These are phyloP conservation scores for Dryas integrifolia DNA, from an alignment of 331 rosid genomes.

Conservation along the genomic window DNA sequence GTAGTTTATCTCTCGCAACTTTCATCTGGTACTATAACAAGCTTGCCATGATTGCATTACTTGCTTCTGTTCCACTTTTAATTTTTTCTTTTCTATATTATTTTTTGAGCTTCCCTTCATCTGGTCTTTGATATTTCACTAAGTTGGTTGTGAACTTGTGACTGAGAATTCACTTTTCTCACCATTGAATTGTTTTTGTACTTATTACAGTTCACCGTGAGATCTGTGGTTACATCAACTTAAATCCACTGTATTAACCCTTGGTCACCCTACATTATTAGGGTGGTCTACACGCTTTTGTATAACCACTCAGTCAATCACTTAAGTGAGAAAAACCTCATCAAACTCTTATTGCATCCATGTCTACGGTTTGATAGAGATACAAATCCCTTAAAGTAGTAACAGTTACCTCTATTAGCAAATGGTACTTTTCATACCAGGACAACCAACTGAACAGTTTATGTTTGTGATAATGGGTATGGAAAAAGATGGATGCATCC, in stretches of 20 bases:
- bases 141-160: constrained; percentile 9
- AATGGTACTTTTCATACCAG: not conserved
- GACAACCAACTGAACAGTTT: not conserved
- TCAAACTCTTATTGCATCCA: not conserved
- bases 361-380: constrained; percentile 5
- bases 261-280: constrained; percentile 11
- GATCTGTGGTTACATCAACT: not conserved
- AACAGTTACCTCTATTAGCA: not conserved
- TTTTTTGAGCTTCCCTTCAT: not conserved
- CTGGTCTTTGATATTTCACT: constrained; percentile 12
- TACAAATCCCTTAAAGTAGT: not conserved
- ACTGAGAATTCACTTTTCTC: not conserved
- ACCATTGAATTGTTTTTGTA: constrained; percentile 16
- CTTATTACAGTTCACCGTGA: constrained; percentile 1
- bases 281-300: constrained; percentile 6
- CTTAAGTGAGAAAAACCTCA: constrained; percentile 4
- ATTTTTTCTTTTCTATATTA: not conserved
- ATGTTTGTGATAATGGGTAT: not conserved
- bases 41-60: not conserved
- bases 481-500: not conserved
- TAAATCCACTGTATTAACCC: not conserved
- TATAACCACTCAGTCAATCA: not conserved
- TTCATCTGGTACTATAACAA: not conserved
- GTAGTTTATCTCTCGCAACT: not conserved
- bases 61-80: constrained; percentile 4